Conservation (phyloP, 805 yeast genomes). For the Candida peoriensis region DNA sequence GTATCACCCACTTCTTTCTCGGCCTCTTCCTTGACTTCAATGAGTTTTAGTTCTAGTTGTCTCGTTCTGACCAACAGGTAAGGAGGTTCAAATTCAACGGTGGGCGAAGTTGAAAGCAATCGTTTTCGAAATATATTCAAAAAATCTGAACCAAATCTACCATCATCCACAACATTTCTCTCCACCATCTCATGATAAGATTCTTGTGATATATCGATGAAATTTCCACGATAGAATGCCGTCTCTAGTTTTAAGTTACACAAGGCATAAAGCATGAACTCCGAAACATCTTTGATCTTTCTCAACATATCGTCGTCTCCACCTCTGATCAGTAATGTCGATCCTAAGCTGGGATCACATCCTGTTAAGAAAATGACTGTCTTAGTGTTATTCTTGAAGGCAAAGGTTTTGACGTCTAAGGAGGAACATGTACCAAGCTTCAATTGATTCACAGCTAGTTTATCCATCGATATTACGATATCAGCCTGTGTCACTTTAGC, state of each 20-base stretch:
- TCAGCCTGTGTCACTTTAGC: constrained; percentile 80
- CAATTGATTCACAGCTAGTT: constrained; percentile 64
- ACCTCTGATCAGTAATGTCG: constrained; percentile 86
- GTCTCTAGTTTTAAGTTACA: constrained; percentile 79
- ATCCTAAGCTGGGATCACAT: constrained; percentile 66
- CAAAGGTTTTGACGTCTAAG: constrained; percentile 67
- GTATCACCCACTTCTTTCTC: constrained; percentile 13
- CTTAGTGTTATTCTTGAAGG: constrained; percentile 51
- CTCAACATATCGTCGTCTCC: constrained; percentile 55
- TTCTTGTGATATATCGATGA: constrained; percentile 44
- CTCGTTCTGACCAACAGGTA: constrained; percentile 51
- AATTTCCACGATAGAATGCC: constrained; percentile 64
- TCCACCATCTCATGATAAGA: constrained; percentile 25
- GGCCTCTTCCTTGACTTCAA: constrained; percentile 20
- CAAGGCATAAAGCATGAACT: constrained; percentile 74
- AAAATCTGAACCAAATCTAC: constrained; percentile 34
- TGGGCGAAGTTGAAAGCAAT: constrained; percentile 77
- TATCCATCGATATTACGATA: constrained; percentile 80
- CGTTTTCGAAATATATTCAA: constrained; percentile 39
- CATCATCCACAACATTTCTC: constrained; percentile 14
- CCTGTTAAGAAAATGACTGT: constrained; percentile 80
- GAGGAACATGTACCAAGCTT: constrained; percentile 69
- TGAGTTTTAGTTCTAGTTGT: constrained; percentile 39
- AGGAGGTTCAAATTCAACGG: constrained; percentile 72
- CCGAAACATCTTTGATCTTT: constrained; percentile 71